Conservation (phyloP, 176 grass and related monocot species). For the Ensete ventricosum region DNA sequence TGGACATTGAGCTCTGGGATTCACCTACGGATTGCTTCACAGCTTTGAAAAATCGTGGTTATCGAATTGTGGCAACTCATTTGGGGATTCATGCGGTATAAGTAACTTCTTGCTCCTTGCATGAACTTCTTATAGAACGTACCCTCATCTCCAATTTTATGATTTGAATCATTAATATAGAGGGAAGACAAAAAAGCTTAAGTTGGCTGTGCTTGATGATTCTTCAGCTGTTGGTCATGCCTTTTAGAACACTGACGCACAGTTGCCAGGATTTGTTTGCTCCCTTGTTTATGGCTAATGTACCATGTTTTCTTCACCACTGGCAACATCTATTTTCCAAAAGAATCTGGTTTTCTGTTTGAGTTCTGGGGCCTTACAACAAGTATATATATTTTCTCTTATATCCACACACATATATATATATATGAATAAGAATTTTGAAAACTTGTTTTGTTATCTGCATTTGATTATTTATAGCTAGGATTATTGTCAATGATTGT, state of each 20-base stretch:
- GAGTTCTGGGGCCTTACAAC: background rate
- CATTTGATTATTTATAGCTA: background rate
- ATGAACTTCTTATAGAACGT: background rate
- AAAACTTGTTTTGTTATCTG: background rate
- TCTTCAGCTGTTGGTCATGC: background rate
- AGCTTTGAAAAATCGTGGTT: slow-evolving; percentile 73
- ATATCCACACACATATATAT: too few species aligned
- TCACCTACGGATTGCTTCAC: slow-evolving; percentile 62
- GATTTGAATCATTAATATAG: background rate
- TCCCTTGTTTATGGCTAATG: too few species aligned
- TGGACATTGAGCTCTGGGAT: slow-evolving; percentile 95
- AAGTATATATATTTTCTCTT: background rate
- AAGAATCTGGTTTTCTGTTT: background rate
- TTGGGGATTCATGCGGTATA: slow-evolving; percentile 73
- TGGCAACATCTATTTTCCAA: background rate
- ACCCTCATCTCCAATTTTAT: background rate
- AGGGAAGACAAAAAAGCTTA: background rate
- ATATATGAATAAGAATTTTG: too few species aligned
- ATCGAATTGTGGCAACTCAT: slow-evolving; percentile 77
- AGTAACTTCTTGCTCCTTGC: background rate
- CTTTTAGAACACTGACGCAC: background rate
- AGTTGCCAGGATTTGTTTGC: background rate
- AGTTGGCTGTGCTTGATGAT: background rate
- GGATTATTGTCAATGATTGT: background rate
- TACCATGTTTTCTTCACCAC: background rate